Evolutionary conservation across 306 rosid species (phyloP).

Genomic region (Spatholobus suberectus): DNA sequence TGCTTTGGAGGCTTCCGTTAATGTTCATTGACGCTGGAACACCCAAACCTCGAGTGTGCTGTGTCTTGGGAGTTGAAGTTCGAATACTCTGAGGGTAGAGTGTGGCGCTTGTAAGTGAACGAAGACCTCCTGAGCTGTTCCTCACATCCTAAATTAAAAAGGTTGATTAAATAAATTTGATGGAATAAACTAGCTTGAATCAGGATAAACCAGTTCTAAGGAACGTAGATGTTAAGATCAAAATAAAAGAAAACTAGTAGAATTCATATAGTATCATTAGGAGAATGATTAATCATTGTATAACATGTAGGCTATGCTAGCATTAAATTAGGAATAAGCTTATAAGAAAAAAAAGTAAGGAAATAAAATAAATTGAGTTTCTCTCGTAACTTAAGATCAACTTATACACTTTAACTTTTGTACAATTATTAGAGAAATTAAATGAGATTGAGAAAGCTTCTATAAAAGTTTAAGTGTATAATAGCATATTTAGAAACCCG

Average conservation of each 20-base stretch:
- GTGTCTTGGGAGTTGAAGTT: conserved; percentile 56
- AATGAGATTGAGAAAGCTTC: no score
- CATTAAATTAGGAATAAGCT: not conserved
- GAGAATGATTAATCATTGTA: not conserved
- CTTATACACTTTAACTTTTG: not conserved
- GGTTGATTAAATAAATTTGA: not conserved
- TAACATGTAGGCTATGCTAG: not conserved
- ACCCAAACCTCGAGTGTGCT: conserved; percentile 52
- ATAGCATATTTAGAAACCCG: no score
- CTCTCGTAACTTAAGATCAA: not conserved
- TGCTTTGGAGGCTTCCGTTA: conserved; percentile 50
- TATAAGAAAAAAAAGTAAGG: not conserved
- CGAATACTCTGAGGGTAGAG: conserved; percentile 83
- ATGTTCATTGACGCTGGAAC: conserved; percentile 38
- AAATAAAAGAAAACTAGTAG: not conserved
- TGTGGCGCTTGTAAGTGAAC: conserved; percentile 70
- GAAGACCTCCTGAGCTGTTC: conserved; percentile 57
- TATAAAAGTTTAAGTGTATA: no score
- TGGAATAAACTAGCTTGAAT: not conserved
- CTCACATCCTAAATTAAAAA: conserved; percentile 60
- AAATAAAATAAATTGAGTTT: not conserved
- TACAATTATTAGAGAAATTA: no score
- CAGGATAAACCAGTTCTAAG: no score
- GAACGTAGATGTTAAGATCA: not conserved
- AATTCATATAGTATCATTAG: not conserved